Conservation (phyloP, 2,329 filamentous ascomycete genomes). For the Ramularia endophylla region DNA sequence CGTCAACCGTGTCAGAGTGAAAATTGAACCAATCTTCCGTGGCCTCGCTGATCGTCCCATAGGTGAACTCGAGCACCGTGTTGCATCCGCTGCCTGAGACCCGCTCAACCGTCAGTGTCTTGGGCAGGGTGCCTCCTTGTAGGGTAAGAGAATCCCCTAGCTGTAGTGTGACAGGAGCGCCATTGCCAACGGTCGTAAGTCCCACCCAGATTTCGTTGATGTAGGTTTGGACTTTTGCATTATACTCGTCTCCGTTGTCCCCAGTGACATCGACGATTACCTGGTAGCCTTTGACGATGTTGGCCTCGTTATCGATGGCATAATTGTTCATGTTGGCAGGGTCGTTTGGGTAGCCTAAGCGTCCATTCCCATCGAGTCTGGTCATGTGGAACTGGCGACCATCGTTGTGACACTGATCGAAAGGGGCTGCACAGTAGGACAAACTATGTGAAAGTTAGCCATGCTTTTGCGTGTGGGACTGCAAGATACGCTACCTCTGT, state of each 20-base stretch:
- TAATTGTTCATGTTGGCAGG: slow-evolving; percentile 3
- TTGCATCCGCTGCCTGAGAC: slow-evolving; percentile 1
- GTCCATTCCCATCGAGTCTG: neutral
- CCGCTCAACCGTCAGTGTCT: slow-evolving; percentile 1
- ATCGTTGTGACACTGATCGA: slow-evolving; percentile 6
- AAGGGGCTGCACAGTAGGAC: slow-evolving; percentile 4
- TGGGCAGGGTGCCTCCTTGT: slow-evolving; percentile 1
- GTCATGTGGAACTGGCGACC: slow-evolving; percentile 9
- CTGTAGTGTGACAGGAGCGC: neutral
- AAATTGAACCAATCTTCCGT: slow-evolving; percentile 5
- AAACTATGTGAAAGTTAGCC: neutral
- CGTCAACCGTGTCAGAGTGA: neutral
- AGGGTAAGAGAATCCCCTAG: slow-evolving; percentile 1
- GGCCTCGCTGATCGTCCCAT: neutral
- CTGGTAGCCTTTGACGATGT: slow-evolving; percentile 5
- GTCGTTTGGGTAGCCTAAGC: slow-evolving; percentile 4
- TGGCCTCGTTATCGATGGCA: slow-evolving; percentile 4
- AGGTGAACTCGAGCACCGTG: slow-evolving; percentile 4
- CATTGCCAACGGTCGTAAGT: neutral
- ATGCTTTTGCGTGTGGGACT: neutral
- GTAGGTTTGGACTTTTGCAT: slow-evolving; percentile 2
- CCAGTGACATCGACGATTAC: slow-evolving; percentile 6
- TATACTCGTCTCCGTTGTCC: slow-evolving; percentile 5
- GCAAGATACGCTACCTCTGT: neutral
- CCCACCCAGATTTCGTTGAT: neutral